Base-by-base conservation (phyloP, 306 rosid species). In the Acacia confusa region DNA sequence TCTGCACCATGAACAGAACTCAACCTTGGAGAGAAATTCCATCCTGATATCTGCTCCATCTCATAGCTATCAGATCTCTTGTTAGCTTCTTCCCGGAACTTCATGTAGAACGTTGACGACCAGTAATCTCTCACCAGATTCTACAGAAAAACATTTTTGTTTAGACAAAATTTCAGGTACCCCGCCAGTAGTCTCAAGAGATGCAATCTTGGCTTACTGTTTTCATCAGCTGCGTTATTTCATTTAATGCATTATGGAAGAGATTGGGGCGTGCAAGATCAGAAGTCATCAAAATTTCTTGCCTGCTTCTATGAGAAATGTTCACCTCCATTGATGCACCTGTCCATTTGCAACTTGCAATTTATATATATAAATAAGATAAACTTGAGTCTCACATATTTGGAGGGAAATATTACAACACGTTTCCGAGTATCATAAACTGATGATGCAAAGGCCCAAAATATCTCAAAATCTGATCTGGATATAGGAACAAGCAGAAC, bases 271-370 rank as follows among this genome's bases (percentile, higher is more conserved):
- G 86, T n/a, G 99, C 87, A 6, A 95, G 89, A 83, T 93, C 45
- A 7, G 93, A 81, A 50, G 98, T 93, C 0, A 88, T 85, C 87
- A 95, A 87, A 79, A 95, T 91, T 78, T 89, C 96, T 90, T 92
- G 97, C 74, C 92, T 91, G 86, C 89, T 85, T 82, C 93, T 87
- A 78, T 95, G 92, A 84, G 99, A 95, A 79, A 95, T 95, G 83
- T 93, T 95, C 65, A 95, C 92, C 87, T 95, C 99, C 97, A 85
- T 89, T 66, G 90, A 68, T 1, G 94, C 94, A 45, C 99, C 99
- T 95, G 83, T 74, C 74, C 50, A 72, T 86, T 47, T 81, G 38
- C 30, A 60, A 60, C 12, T 60, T 58, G 22, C 30, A 57, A 50
- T 19, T 4, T 19, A 50, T 19, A 50, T 19, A 17, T 16, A 17